A percentile compares a stretch with the other conserved stretches of the same genome.
These are phyloP conservation scores for Eleusine indica DNA, from an alignment of 176 grass and related monocot genomes.

Conservation along the genomic window DNA sequence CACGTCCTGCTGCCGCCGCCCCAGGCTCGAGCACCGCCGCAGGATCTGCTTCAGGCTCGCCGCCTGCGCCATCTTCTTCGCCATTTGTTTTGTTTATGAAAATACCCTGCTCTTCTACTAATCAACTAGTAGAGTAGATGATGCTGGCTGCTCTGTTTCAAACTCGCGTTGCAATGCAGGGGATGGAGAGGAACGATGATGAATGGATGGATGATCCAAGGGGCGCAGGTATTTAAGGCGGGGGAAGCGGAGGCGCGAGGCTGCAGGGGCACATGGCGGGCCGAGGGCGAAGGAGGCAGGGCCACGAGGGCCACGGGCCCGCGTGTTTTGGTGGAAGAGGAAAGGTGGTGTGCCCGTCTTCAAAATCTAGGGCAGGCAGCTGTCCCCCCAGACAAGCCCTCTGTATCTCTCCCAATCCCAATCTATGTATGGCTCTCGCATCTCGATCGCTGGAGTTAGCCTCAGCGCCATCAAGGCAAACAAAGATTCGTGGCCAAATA, in stretches of 20 bases:
- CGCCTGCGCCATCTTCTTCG: conserved; percentile 52
- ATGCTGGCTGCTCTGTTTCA: not conserved
- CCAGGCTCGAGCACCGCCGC: conserved; percentile 68
- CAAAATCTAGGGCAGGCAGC: not conserved
- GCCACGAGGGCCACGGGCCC: conserved; percentile 29
- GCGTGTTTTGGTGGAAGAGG: conserved; percentile 23
- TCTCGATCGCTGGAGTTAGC: not conserved
- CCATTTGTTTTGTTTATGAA: conserved; percentile 24
- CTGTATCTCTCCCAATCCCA: not conserved
- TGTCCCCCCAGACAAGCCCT: not conserved
- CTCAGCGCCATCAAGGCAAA: not conserved
- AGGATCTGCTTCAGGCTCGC: conserved; percentile 62
- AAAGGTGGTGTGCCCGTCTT: not conserved
- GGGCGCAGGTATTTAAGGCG: conserved; percentile 28
- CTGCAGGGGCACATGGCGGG: conserved; percentile 36
- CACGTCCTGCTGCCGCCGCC: conserved; percentile 41
- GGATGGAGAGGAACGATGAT: too few species aligned
- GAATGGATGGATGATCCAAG: not conserved
- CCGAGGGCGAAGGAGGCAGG: conserved; percentile 24
- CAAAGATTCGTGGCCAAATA: not conserved
- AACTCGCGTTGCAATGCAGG: not conserved
- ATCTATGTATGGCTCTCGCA: not conserved
- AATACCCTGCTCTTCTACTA: too few species aligned
- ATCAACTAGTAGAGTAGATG: too few species aligned
- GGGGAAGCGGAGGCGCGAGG: conserved; percentile 6